Base-by-base conservation (phyloP, 2,329 filamentous ascomycete species). In the Apiospora kogelbergensis region DNA sequence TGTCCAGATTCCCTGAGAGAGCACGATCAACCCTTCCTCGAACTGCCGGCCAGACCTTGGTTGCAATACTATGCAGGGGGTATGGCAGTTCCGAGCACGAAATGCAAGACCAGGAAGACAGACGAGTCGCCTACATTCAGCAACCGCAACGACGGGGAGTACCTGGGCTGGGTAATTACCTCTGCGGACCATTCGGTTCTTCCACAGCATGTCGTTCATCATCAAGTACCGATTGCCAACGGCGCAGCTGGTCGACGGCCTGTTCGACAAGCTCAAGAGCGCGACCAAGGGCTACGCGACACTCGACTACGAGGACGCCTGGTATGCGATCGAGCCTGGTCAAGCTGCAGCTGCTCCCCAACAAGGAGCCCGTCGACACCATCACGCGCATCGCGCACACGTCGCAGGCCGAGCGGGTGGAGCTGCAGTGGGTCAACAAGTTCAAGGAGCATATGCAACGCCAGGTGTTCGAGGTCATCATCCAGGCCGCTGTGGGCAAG, bases 391-490 rank as follows among this genome's bases (percentile, higher is more conserved):
- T 99, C 3, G 89, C 98, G 46, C 96, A 99, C 76, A 82, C 85
- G 45, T 93, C 91, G 17, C 94, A 98, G 79, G 89, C 91, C 0
- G 91, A 95, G 41, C 87, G 93, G 22, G 84, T 98, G 6, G 96
- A 94, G 6, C 87, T 93, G 65, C 86, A 90, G 68, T 99, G 96
- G 96, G 95, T 98, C 6, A 90, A 89, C 48, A 97, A 97, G 80
- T 98, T 99, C 85, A 98, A 97, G 78, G 91, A 98, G 79, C 95
- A 98, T 75, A 95, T 99, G 24, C 93, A 97, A 76, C 86, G 96
- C 22, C 96, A 99, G 80, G 96, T 98, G 90, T 99, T 97, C 76
- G 96, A 99, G 82, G 90, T 99, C 30, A 85, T 98, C 68, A 98
- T 99, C 72, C 96, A 99, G 81, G 95, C 96, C 3, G 91, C 93